A percentile compares a stretch with the other conserved stretches of the same genome.
These are phyloP conservation scores for Lineolata rhizophorae DNA, from an alignment of 495 filamentous ascomycete species.

Conservation along the genomic window DNA sequence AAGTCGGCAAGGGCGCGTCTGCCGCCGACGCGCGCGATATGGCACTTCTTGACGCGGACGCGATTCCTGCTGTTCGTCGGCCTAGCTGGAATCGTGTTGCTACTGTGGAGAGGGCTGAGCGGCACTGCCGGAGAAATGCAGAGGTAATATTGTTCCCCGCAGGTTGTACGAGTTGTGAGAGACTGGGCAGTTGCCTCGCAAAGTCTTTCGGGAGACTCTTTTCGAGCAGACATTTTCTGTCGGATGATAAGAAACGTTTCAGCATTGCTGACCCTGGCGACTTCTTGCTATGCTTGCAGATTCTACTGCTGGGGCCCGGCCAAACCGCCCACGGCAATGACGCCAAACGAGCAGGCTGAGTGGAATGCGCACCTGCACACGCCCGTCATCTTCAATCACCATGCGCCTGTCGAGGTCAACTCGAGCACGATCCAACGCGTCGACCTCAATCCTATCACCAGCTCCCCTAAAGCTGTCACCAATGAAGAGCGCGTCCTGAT, in stretches of 20 bases:
- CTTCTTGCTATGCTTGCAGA: constrained; percentile 23
- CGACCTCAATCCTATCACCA: constrained; percentile 69
- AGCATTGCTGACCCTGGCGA: too few species aligned
- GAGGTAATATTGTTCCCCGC: constrained; percentile 35
- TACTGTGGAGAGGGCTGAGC: constrained; percentile 79
- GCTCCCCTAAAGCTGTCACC: constrained; percentile 48
- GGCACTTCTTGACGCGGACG: constrained; percentile 53
- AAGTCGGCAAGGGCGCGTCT: constrained; percentile 67
- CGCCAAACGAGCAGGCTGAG: constrained; percentile 63
- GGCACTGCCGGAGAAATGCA: constrained; percentile 73
- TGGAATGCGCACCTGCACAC: constrained; percentile 82
- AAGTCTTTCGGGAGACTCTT: too few species aligned
- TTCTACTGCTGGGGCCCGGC: constrained; percentile 94
- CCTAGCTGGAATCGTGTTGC: constrained; percentile 46
- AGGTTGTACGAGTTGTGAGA: too few species aligned
- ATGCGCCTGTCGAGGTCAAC: constrained; percentile 69
- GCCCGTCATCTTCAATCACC: constrained; percentile 88
- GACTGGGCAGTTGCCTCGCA: too few species aligned
- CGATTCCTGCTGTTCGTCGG: constrained; percentile 59
- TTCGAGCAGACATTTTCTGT: not conserved
- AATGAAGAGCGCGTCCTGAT: constrained; percentile 86
- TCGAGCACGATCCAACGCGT: constrained; percentile 52
- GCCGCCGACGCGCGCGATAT: constrained; percentile 62
- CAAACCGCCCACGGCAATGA: constrained; percentile 87
- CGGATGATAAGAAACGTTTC: constrained; percentile 4